phyloP scores from a whole-genome alignment of 2,329 filamentous ascomycete genomes.

The Phaeosphaeriaceae sp. region DNA sequence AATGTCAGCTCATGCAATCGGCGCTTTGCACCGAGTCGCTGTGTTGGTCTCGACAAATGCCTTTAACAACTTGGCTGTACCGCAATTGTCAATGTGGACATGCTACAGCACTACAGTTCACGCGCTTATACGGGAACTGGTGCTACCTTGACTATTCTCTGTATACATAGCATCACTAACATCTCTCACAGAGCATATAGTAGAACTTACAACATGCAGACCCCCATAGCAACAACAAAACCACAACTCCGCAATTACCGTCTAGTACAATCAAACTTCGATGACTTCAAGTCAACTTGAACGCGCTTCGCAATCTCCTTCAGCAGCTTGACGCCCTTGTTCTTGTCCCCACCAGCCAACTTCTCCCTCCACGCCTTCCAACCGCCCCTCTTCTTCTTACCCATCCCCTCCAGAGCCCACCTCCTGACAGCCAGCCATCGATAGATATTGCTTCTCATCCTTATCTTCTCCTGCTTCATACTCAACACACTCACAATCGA shows the following conservation, averaged over 20 bases:
- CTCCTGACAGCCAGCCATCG: slow-evolving; percentile 14
- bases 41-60: background rate
- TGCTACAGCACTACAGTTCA: no score
- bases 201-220: background rate
- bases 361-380: background rate
- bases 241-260: background rate
- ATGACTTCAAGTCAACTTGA: background rate
- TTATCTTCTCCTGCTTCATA: slow-evolving; percentile 1
- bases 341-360: background rate
- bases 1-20: background rate
- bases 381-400: background rate
- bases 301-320: background rate
- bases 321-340: background rate
- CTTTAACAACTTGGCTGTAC: no score
- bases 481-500: slow-evolving; percentile 8
- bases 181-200: background rate
- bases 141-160: no score
- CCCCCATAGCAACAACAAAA: background rate
- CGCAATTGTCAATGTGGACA: no score
- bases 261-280: no score
- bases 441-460: slow-evolving; percentile 14
- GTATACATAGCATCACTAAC: no score
- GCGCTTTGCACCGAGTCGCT: background rate
- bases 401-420: slow-evolving; percentile 1
- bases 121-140: no score